Base-by-base conservation (phyloP, 805 yeast species). In the Schwanniomyces occidentalis region DNA sequence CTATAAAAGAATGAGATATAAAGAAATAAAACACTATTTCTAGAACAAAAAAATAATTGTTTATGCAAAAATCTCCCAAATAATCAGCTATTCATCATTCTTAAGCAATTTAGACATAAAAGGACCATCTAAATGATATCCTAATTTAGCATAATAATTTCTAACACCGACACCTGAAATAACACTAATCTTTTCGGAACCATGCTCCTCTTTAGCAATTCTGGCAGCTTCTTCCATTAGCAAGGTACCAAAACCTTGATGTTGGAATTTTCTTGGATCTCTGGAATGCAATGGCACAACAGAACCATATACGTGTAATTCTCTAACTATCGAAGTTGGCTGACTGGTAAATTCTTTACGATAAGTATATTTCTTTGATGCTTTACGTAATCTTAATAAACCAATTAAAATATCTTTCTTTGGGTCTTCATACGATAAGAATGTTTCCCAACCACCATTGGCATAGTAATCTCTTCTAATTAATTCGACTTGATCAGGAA, bases 381-480 rank as follows among this genome's bases (percentile, higher is more conserved):
- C 95, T 58, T 85, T 83, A 51, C 99, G 76, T 38, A 93, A 73
- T 49, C 99, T 75, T 40, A 93, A 68, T 34, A 93, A 69, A 7
- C 99, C 99, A 61, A 93, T 88, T 45, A 93, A 71, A 41, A 93
- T 93, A 61, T 93, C 99, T 62, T 91, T 89, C 60, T 86, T 85
- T 29, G 98, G 98, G 62, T 93, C 99, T 61, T 93, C 99, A 60
- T 93, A 93, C 10, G 95, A 81, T 42, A 93, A 65, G 59, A 93
- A 93, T 0, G 99, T 93, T 65, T 93, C 98, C 98, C 98, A 93
- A 14, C 97, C 97, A 16, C 95, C 98, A 54, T 93, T 93, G 27
- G 99, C 99, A 48, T 85, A 84, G 63, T 93, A 93, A 58, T 93
- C 99, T 56, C 99, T 78, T 58, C 99, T 78, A 35, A 93, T 85